phyloP scores from a whole-genome alignment of 2,329 filamentous ascomycete genomes.

The Gnomoniopsis sp. region DNA sequence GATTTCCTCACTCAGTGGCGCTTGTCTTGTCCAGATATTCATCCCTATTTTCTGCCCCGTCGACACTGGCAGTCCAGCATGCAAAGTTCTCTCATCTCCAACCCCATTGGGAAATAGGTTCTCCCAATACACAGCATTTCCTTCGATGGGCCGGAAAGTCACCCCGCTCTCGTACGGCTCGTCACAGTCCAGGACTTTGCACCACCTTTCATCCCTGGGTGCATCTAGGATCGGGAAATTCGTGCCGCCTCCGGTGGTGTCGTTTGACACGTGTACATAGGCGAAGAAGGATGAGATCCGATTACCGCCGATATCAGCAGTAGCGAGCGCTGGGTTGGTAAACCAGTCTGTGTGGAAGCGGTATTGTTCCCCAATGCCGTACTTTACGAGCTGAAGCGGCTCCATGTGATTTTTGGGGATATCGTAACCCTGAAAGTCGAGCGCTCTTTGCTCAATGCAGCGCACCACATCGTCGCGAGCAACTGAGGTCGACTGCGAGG shows the following conservation, averaged over 20 bases:
- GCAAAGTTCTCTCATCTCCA: conserved; percentile 36
- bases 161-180: conserved; percentile 36
- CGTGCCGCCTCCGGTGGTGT: conserved; percentile 37
- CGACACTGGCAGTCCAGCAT: conserved; percentile 37
- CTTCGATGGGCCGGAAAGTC: conserved; percentile 34
- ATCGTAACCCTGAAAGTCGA: conserved; percentile 36
- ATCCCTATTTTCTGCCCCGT: conserved; percentile 38
- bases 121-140: conserved; percentile 39
- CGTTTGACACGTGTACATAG: conserved; percentile 33
- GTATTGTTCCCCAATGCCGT: conserved; percentile 35
- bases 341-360: conserved; percentile 42
- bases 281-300: conserved; percentile 37
- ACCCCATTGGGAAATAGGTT: conserved; percentile 32
- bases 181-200: conserved; percentile 36
- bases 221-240: conserved; percentile 36
- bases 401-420: conserved; percentile 31
- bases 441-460: conserved; percentile 36
- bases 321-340: conserved; percentile 29
- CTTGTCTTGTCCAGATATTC: conserved; percentile 40
- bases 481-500: conserved; percentile 36
- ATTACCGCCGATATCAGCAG: conserved; percentile 33
- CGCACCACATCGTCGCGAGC: conserved; percentile 31
- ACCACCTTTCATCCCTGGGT: conserved; percentile 34
- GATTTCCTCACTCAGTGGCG: conserved; percentile 17
- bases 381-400: conserved; percentile 37